These are phyloP conservation scores for Eucalyptus regnans DNA, from an alignment of 345 rosid genomes.

Conservation along the genomic window DNA sequence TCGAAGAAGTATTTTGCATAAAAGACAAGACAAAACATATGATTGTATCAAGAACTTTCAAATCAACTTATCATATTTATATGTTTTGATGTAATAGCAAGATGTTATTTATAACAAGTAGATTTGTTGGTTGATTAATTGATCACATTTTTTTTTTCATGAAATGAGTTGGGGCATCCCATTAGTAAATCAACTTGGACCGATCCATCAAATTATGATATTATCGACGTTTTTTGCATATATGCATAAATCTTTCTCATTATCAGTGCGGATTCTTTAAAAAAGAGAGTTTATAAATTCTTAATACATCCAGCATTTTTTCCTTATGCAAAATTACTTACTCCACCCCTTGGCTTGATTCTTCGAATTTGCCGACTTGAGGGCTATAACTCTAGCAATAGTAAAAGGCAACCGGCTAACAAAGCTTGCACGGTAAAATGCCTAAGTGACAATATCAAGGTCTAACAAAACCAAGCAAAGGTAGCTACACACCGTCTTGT, in stretches of 20 bases:
- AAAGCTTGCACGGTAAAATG: background rate
- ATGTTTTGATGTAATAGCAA: too few species aligned
- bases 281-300: background rate
- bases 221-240: rapidly evolving
- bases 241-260: rapidly evolving
- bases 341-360: background rate
- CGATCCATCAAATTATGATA: too few species aligned
- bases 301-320: background rate
- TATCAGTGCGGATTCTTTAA: rapidly evolving
- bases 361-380: rapidly evolving
- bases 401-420: background rate
- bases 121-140: too few species aligned
- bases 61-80: background rate
- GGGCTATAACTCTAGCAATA: background rate
- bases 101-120: rapidly evolving
- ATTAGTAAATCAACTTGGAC: rapidly evolving
- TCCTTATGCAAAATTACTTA: background rate
- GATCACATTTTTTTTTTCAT: too few species aligned
- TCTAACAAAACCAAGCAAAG: background rate
- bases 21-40: background rate
- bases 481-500: background rate
- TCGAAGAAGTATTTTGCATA: background rate
- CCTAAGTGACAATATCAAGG: background rate
- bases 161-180: too few species aligned
- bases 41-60: background rate